These are phyloP conservation scores for Hemisphaericaspora xylofermentans DNA, from an alignment of 1,139 yeast species.

Conservation along the genomic window DNA sequence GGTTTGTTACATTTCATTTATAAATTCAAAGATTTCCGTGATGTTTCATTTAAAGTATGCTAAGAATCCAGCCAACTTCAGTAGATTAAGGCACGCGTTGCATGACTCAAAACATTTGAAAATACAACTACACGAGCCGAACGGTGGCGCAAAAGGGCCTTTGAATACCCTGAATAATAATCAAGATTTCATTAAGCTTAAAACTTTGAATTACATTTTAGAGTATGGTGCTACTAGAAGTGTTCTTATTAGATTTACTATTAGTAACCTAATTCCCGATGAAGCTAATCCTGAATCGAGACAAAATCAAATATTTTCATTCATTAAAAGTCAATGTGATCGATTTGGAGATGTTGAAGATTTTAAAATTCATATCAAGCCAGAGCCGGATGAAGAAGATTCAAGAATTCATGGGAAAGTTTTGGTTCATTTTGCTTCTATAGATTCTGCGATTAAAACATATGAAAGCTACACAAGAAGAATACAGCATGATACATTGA, in stretches of 20 bases:
- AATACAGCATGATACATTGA: conserved; percentile 25
- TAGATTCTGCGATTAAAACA: conserved; percentile 40
- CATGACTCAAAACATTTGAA: conserved; percentile 32
- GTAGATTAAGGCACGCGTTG: conserved; percentile 25
- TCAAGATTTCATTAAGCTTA: conserved; percentile 42
- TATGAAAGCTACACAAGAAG: conserved; percentile 33
- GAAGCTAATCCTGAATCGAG: conserved; percentile 2
- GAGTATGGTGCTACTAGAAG: conserved; percentile 44
- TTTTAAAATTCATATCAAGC: conserved; percentile 16
- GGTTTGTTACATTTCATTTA: conserved; percentile 40
- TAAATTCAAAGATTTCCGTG: conserved; percentile 36
- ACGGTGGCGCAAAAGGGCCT: conserved; percentile 7
- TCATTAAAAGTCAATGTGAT: conserved; percentile 23
- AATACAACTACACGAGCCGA: conserved; percentile 31
- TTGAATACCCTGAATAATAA: conserved; percentile 8
- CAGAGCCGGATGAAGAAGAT: conserved; percentile 5
- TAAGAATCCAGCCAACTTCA: conserved; percentile 28
- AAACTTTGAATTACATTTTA: conserved; percentile 42
- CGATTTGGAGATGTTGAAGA: conserved; percentile 40
- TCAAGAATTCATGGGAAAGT: conserved; percentile 15
- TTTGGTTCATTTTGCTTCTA: conserved; percentile 38
- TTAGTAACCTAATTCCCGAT: conserved; percentile 9
- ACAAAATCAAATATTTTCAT: conserved; percentile 6
- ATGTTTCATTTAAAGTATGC: conserved; percentile 36
- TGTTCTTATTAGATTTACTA: conserved; percentile 22